phyloP scores from a whole-genome alignment of 495 filamentous ascomycete genomes.

The Parathielavia appendiculata region DNA sequence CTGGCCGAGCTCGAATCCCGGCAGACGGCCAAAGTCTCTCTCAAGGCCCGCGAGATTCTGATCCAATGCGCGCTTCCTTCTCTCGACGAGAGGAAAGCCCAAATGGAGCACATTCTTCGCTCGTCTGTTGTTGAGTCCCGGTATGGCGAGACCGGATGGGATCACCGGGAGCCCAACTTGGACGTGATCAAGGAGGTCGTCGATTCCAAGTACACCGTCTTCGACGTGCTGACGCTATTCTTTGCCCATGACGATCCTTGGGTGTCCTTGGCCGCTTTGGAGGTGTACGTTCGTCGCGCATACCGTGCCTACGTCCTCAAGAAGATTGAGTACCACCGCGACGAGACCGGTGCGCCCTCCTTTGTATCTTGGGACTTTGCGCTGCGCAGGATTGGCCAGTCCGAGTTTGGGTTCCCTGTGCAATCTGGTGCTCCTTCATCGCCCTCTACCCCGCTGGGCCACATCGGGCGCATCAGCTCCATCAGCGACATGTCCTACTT shows the following conservation, averaged over 20 bases:
- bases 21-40: conserved; percentile 85
- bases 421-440: conserved; percentile 73
- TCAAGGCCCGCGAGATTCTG: conserved; percentile 93
- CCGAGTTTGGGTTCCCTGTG: conserved; percentile 76
- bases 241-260: conserved; percentile 90
- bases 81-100: conserved; percentile 83
- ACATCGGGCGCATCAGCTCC: conserved; percentile 76
- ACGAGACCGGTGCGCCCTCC: conserved; percentile 69
- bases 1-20: conserved; percentile 87
- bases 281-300: conserved; percentile 93
- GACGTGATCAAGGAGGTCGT: conserved; percentile 92
- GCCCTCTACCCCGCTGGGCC: conserved; percentile 71
- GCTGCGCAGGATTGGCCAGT: conserved; percentile 82
- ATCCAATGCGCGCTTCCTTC: conserved; percentile 97
- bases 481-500: conserved; percentile 96
- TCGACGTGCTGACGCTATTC: conserved; percentile 90
- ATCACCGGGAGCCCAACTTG: conserved; percentile 84
- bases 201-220: conserved; percentile 96
- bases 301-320: conserved; percentile 93
- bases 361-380: conserved; percentile 93
- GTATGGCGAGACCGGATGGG: conserved; percentile 96
- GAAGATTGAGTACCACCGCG: conserved; percentile 76
- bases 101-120: conserved; percentile 98
- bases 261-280: conserved; percentile 89
- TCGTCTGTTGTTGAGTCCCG: conserved; percentile 95